Evolutionary conservation across 352 stramenopile species (phyloP), one percentile per base, ranked within the genome.

Genomic region (Pythium insidiosum): DNA sequence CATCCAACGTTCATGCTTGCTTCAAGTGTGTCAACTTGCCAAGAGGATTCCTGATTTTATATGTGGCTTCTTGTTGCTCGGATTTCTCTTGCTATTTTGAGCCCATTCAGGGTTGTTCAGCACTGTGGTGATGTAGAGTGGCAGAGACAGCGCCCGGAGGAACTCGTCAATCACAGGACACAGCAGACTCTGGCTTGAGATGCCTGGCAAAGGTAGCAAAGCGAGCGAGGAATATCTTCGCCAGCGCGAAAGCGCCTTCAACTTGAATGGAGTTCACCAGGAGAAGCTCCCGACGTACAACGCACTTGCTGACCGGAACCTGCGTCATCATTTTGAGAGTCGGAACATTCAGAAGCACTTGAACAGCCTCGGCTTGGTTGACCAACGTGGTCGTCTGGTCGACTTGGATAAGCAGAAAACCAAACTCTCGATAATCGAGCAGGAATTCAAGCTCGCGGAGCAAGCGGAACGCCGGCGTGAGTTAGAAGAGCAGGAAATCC

Each of bases 371-470:
- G 81, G 84, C 4, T 57, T 90, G 4, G 88, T 97, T n/a, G 88
- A 97, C 50, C 66, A 73, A 34, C 75, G 79, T 19, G 87, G 85
- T 0, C 84, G 87, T 19, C 84, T 97, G 28, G 87, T 97, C 20
- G 74, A 97, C 53, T 52, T 94, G 9, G 81, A 92, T 21, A 87
- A 88, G 47, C 79, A 95, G 35, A 93, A 91, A 55, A 66, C 71
- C 6, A 95, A 96, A 52, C 63, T 96, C 16, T 76, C 80, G 35
- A 96, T 97, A 34, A 93, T 96, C 41, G 84, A 96, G 61, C 84
- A 95, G 55, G 86, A 96, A 50, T 95, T 97, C 56, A 86, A 84
- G 39, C 54, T 86, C 30, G 88, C 86, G 0, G 86, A 97, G 54
- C 73, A 84, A 28, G 64, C 63, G 5, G 83, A 96, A 46, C 53